These are phyloP conservation scores for Pythium angustatum DNA, from an alignment of 352 stramenopile genomes.

Conservation along the genomic window DNA sequence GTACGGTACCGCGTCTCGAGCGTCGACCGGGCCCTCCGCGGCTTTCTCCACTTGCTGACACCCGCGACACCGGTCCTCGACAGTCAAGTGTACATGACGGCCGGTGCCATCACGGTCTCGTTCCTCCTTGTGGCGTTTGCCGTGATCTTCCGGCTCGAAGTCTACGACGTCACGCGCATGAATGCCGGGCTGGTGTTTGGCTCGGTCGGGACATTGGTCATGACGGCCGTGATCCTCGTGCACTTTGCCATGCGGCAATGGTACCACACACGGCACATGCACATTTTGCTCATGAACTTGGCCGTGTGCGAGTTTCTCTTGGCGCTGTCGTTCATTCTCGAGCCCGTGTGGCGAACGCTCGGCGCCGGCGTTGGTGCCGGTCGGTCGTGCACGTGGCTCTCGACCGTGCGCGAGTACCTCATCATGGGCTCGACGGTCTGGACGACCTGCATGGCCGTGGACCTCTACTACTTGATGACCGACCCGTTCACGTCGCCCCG, in stretches of 20 bases:
- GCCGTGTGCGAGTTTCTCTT: slow-evolving; percentile 62
- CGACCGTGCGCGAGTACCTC: slow-evolving; percentile 64
- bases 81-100: slow-evolving; percentile 44
- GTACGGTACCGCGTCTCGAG: slow-evolving; percentile 23
- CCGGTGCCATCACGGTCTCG: slow-evolving; percentile 41
- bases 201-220: slow-evolving; percentile 55
- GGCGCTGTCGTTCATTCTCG: slow-evolving; percentile 69
- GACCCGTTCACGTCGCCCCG: slow-evolving; percentile 79
- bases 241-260: slow-evolving; percentile 51
- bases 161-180: slow-evolving; percentile 47
- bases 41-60: slow-evolving; percentile 30
- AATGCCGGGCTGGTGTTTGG: slow-evolving; percentile 66
- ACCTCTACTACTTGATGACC: slow-evolving; percentile 78
- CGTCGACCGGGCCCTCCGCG: slow-evolving; percentile 30
- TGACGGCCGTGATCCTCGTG: slow-evolving; percentile 55
- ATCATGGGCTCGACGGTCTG: slow-evolving; percentile 75
- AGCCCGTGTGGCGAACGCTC: slow-evolving; percentile 53
- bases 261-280: slow-evolving; percentile 63
- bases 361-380: slow-evolving; percentile 39
- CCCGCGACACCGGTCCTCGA: slow-evolving; percentile 30
- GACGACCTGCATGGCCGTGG: slow-evolving; percentile 70
- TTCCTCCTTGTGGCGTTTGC: slow-evolving; percentile 46
- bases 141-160: slow-evolving; percentile 45
- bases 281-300: slow-evolving; percentile 70
- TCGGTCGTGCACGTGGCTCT: slow-evolving; percentile 59